These are phyloP conservation scores for Pleurotus platypus DNA, from an alignment of 768 basidiomycete species.

Conservation along the genomic window DNA sequence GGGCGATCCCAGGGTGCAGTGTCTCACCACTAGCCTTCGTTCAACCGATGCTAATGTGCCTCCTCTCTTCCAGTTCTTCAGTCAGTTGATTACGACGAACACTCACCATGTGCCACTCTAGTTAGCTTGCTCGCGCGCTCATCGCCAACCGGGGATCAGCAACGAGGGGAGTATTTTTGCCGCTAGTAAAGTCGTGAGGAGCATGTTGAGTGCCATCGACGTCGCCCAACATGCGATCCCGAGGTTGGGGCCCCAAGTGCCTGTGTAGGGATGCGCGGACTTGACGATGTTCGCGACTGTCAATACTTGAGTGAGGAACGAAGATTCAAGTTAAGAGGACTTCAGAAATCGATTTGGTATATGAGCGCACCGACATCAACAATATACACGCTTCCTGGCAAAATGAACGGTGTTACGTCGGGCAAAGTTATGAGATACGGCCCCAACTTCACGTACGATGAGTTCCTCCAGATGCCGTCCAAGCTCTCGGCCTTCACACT, in stretches of 20 bases:
- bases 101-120: too few relatives aligned
- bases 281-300: not conserved
- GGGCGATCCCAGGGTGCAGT: too few relatives aligned
- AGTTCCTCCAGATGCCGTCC: conserved; percentile 48
- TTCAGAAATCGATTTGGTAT: not conserved
- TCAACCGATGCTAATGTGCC: too few relatives aligned
- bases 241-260: too few relatives aligned
- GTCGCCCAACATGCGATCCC: not conserved
- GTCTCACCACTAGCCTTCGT: too few relatives aligned
- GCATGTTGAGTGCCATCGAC: conserved; percentile 1
- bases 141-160: too few relatives aligned
- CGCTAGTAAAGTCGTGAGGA: not conserved
- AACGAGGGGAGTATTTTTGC: not conserved
- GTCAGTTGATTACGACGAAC: too few relatives aligned
- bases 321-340: not conserved
- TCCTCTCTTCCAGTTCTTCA: too few relatives aligned
- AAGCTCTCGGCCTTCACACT: conserved; percentile 35
- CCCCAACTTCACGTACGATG: conserved; percentile 70
- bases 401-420: conserved; percentile 7
- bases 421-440: conserved; percentile 49
- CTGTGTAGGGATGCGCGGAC: not conserved
- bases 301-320: not conserved
- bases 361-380: not conserved
- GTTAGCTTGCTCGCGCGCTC: too few relatives aligned
- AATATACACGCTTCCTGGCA: not conserved